phyloP scores from a whole-genome alignment of 2,329 filamentous ascomycete species.

The Calonectria pseudoreteaudii region DNA sequence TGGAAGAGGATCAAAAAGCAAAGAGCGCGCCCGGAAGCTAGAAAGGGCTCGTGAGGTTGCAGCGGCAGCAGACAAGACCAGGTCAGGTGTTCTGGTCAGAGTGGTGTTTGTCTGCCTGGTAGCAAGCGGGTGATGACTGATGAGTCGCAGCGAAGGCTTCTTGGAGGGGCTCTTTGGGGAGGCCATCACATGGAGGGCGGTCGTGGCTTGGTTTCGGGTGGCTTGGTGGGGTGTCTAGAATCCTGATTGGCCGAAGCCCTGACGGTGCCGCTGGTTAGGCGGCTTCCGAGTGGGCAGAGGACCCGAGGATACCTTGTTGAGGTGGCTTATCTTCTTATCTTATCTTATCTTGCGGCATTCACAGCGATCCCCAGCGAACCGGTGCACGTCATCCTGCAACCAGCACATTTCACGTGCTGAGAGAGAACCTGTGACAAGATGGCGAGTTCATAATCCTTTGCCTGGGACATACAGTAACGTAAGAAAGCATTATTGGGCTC shows the following conservation, averaged over 20 bases:
- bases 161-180: constrained; percentile 26
- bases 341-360: constrained; percentile 19
- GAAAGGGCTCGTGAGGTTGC: neutral
- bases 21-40: neutral
- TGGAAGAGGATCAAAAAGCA: neutral
- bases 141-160: constrained; percentile 19
- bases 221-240: constrained; percentile 30
- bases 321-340: constrained; percentile 27
- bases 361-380: neutral
- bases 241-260: constrained; percentile 35
- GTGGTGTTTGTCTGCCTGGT: constrained; percentile 20
- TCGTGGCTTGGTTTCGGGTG: constrained; percentile 23
- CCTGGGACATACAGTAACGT: neutral
- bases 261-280: constrained; percentile 4
- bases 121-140: constrained; percentile 21
- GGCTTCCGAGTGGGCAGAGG: neutral
- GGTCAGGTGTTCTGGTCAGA: constrained; percentile 5
- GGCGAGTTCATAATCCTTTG: neutral
- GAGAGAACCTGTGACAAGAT: neutral
- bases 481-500: too few species aligned
- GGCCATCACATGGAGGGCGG: constrained; percentile 47
- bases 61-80: neutral
- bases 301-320: neutral
- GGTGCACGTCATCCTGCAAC: constrained; percentile 21
- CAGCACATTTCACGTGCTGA: neutral